Evolutionary conservation across 2,329 filamentous ascomycete species (phyloP).

Genomic region (Biscogniauxia sp.): DNA sequence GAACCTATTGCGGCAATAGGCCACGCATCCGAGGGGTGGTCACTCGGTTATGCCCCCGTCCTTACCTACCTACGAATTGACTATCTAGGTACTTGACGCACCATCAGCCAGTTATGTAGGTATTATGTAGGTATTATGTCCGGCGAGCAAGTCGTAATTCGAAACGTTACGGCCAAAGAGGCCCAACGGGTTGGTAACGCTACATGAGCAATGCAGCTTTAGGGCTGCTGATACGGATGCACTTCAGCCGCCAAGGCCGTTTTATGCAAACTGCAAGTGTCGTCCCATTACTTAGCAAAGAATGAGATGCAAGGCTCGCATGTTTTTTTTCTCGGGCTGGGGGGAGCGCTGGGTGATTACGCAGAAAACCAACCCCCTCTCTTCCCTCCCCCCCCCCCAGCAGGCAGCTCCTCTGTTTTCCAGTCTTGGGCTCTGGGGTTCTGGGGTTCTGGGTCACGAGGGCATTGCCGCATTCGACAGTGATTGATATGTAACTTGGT

Average conservation of each 20-base stretch:
- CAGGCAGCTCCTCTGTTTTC: not conserved
- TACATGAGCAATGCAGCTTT: not conserved
- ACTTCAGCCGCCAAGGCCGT: not conserved
- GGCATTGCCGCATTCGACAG: not conserved
- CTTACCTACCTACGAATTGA: too few relatives aligned
- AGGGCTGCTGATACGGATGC: not conserved
- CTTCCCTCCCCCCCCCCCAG: not conserved
- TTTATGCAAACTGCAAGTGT: not conserved
- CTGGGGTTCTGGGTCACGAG: not conserved
- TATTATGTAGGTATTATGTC: not conserved
- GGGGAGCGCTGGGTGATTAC: not conserved
- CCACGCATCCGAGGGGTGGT: not conserved
- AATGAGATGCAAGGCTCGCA: not conserved
- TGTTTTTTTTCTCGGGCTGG: too few relatives aligned
- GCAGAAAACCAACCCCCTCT: not conserved
- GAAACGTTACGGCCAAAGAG: not conserved
- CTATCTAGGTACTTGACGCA: too few relatives aligned
- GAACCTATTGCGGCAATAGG: not conserved
- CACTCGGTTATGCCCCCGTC: too few relatives aligned
- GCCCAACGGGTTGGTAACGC: not conserved
- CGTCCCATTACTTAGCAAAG: not conserved
- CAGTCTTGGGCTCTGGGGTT: not conserved
- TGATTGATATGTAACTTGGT: not conserved
- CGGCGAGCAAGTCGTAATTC: not conserved
- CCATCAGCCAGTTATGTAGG: not conserved